phyloP scores from a whole-genome alignment of 805 yeast species.

The Babjeviella inositovora region DNA sequence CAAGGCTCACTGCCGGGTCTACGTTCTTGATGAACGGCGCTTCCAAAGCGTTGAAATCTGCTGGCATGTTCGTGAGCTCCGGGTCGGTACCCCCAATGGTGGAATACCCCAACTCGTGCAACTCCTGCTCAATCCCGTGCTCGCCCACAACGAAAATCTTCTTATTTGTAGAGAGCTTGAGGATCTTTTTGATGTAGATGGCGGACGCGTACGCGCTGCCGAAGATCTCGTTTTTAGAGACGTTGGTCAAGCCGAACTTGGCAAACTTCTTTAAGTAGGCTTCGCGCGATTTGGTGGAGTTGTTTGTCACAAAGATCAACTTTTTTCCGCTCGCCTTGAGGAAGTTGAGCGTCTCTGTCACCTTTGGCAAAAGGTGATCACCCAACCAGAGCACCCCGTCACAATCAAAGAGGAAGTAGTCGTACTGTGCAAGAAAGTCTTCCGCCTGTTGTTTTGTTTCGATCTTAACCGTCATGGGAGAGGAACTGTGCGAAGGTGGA shows the following conservation, averaged over 20 bases:
- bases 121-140: slow-evolving; percentile 69
- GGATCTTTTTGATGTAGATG: slow-evolving; percentile 62
- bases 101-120: slow-evolving; percentile 55
- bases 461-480: slow-evolving; percentile 30
- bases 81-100: slow-evolving; percentile 80
- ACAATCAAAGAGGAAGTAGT: slow-evolving; percentile 87
- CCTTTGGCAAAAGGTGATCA: slow-evolving; percentile 59
- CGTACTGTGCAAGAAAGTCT: slow-evolving; percentile 45
- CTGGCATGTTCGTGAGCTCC: slow-evolving; percentile 27
- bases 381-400: slow-evolving; percentile 98
- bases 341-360: slow-evolving; percentile 57
- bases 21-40: slow-evolving; percentile 23
- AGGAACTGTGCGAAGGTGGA: neutral
- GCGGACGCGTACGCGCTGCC: slow-evolving; percentile 91
- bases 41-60: slow-evolving; percentile 37
- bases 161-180: slow-evolving; percentile 54
- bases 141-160: slow-evolving; percentile 90
- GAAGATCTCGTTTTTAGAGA: slow-evolving; percentile 54
- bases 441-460: slow-evolving; percentile 27
- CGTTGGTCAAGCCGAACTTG: slow-evolving; percentile 34
- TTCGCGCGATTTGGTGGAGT: slow-evolving; percentile 78
- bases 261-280: slow-evolving; percentile 66
- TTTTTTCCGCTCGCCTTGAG: slow-evolving; percentile 43
- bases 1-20: slow-evolving; percentile 73
- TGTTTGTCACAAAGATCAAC: slow-evolving; percentile 84